phyloP scores from a whole-genome alignment of 305 asterid species.

The Fraxinus dipetala region DNA sequence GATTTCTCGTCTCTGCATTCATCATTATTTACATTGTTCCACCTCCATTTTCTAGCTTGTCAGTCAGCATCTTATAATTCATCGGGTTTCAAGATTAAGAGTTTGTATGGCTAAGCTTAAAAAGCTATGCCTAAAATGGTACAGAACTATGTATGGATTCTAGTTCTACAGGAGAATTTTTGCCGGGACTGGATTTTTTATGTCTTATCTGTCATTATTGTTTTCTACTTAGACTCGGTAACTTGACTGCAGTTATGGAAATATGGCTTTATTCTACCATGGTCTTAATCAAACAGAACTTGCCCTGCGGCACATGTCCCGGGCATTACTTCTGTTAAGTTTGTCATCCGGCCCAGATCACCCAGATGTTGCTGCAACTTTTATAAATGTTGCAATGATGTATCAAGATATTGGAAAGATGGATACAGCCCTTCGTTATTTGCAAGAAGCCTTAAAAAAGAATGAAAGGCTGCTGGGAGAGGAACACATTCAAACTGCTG shows the following conservation, averaged over 20 bases:
- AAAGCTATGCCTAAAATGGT: background rate
- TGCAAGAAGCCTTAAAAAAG: conserved; percentile 94
- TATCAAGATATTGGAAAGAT: conserved; percentile 92
- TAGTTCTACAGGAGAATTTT: background rate
- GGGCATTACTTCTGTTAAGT: conserved; percentile 75
- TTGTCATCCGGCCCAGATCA: conserved; percentile 95
- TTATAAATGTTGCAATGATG: conserved; percentile 98
- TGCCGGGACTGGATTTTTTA: background rate
- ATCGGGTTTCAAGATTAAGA: background rate
- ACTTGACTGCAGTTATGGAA: conserved; percentile 73
- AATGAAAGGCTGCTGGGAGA: conserved; percentile 82
- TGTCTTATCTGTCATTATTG: background rate
- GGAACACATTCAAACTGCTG: conserved; percentile 97
- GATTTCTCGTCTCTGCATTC: conserved; percentile 17
- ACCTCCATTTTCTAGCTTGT: background rate
- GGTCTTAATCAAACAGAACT: conserved; percentile 93
- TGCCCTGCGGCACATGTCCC: conserved; percentile 89
- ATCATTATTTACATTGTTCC: background rate
- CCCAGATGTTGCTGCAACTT: conserved; percentile 96
- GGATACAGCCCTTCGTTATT: conserved; percentile 91
- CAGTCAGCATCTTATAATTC: background rate
- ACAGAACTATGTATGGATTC: background rate
- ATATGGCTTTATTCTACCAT: conserved; percentile 95
- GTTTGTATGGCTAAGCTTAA: background rate
- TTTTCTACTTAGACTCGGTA: background rate